These are phyloP conservation scores for Canavalia ensiformis DNA, from an alignment of 306 rosid genomes.

Conservation along the genomic window DNA sequence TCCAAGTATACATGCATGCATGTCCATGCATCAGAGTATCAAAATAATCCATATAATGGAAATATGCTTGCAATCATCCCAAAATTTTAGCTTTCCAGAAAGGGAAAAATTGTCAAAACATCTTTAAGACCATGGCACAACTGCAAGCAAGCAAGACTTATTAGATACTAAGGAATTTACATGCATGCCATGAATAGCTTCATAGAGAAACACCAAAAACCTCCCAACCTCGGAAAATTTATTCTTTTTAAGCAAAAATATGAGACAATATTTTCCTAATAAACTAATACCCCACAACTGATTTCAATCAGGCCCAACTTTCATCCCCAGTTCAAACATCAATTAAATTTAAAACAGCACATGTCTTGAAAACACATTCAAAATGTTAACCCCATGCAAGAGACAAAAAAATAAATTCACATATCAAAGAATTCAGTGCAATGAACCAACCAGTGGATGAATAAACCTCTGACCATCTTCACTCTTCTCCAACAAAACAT, in stretches of 20 bases:
- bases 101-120: not conserved
- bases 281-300: not conserved
- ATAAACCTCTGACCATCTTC: constrained; percentile 79
- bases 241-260: not conserved
- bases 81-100: not conserved
- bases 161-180: not conserved
- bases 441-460: constrained; percentile 85
- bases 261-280: not conserved
- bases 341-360: not conserved
- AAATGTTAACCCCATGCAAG: not conserved
- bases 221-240: not conserved
- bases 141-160: not conserved
- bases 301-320: not conserved
- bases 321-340: not conserved
- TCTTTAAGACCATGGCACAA: constrained; percentile 2
- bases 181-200: not conserved
- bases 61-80: not conserved
- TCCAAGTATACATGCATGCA: not conserved
- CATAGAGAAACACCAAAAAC: not conserved
- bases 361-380: not conserved
- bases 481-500: constrained; percentile 82
- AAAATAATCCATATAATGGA: not conserved
- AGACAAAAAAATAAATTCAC: too few species aligned
- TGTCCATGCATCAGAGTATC: not conserved
- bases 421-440: constrained; percentile 6